Conservation (phyloP, 139 green algal genomes). For the Tetraselmis striata region DNA sequence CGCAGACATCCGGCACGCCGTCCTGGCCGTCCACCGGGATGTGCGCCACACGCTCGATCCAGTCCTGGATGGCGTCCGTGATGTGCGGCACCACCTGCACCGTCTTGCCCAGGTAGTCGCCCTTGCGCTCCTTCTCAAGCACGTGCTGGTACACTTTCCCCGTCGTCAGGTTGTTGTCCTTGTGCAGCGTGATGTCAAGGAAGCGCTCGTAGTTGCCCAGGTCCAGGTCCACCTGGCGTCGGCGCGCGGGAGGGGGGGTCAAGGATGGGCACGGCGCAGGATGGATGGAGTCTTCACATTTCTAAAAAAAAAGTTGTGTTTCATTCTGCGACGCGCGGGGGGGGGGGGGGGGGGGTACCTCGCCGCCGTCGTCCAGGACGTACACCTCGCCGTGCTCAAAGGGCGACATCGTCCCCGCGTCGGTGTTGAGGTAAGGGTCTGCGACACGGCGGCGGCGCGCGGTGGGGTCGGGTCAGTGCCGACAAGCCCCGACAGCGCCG, state of each 20-base stretch:
- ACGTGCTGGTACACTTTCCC: slow-evolving; percentile 93
- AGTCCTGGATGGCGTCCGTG: slow-evolving; percentile 97
- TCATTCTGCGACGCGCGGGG: too few relatives aligned
- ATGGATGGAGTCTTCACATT: too few relatives aligned
- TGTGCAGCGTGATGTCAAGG: slow-evolving; percentile 88
- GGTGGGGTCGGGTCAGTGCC: not conserved
- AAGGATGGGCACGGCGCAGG: too few relatives aligned
- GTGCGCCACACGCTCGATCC: slow-evolving; percentile 94
- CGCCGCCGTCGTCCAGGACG: slow-evolving; percentile 95
- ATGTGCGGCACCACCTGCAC: slow-evolving; percentile 98
- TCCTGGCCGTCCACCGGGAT: slow-evolving; percentile 79
- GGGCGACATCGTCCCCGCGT: slow-evolving; percentile 98
- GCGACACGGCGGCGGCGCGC: slow-evolving; percentile 13
- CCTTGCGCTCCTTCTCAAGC: slow-evolving; percentile 86
- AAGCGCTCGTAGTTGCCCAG: slow-evolving; percentile 99
- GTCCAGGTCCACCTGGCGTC: slow-evolving; percentile 83
- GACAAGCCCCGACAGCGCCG: not conserved
- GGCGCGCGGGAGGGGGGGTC: not conserved
- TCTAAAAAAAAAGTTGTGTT: too few relatives aligned
- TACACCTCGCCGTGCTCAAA: slow-evolving; percentile 99
- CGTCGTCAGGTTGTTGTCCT: slow-evolving; percentile 98
- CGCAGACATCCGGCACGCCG: slow-evolving; percentile 84
- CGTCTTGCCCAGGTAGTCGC: slow-evolving; percentile 98
- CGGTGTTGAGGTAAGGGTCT: slow-evolving; percentile 99
- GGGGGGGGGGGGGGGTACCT: slow-evolving; percentile 47